Percentiles rank a stretch among this genome's conserved stretches.
phyloP scores from a whole-genome alignment of 257 asterid genomes.

The Jasminum sambac region DNA sequence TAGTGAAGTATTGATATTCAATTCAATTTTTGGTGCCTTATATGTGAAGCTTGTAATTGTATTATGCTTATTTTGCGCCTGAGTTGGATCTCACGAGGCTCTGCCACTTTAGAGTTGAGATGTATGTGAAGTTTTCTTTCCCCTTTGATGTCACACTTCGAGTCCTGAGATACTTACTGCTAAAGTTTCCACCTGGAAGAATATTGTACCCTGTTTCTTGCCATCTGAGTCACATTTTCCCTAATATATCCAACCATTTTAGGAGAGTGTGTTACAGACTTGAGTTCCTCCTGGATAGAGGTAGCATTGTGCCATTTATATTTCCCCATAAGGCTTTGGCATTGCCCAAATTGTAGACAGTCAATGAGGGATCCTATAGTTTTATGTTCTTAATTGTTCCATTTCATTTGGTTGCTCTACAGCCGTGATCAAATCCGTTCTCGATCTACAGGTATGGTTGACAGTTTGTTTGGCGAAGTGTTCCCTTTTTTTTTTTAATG shows the following conservation, averaged over 20 bases:
- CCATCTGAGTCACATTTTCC: neutral
- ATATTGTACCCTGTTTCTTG: neutral
- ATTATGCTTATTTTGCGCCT: too few relatives aligned
- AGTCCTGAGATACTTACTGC: too few relatives aligned
- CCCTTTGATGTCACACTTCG: too few relatives aligned
- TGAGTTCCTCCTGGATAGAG: slow-evolving; percentile 25
- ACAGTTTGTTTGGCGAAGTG: too few relatives aligned
- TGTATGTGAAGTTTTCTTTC: too few relatives aligned
- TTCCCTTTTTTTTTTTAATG: too few relatives aligned
- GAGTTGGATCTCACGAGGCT: too few relatives aligned
- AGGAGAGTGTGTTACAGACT: slow-evolving; percentile 5
- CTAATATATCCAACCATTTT: neutral
- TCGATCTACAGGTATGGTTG: too few relatives aligned
- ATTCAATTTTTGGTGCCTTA: neutral
- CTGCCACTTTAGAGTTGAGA: too few relatives aligned
- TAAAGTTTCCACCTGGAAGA: too few relatives aligned
- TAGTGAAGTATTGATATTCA: neutral
- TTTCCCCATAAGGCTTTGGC: slow-evolving; percentile 30
- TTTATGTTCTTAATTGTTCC: neutral
- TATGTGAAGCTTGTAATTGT: neutral
- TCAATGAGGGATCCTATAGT: slow-evolving; percentile 18
- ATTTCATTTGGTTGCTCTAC: too few relatives aligned
- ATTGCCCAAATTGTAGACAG: slow-evolving; percentile 29
- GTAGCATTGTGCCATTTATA: slow-evolving; percentile 30
- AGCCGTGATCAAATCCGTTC: too few relatives aligned